These are phyloP conservation scores for Dinochytrium kinnereticum DNA, from an alignment of 371 early-diverging fungal genomes.

Conservation along the genomic window DNA sequence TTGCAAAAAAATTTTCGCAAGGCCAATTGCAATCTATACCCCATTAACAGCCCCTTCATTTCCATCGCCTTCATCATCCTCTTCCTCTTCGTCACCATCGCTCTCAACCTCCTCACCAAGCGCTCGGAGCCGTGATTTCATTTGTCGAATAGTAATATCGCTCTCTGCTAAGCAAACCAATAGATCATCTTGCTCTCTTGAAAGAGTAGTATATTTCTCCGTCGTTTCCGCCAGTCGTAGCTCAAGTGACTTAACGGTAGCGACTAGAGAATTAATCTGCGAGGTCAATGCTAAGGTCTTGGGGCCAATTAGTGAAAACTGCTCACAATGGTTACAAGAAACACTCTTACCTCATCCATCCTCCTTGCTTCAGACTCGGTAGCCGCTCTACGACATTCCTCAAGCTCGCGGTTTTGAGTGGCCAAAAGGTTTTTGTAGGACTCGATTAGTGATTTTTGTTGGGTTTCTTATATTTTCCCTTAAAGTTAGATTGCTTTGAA, in stretches of 20 bases:
- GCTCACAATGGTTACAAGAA: too few species aligned
- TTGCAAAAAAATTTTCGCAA: too few species aligned
- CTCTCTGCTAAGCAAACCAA: slow-evolving; percentile 86
- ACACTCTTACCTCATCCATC: slow-evolving; percentile 5
- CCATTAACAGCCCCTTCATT: neutral
- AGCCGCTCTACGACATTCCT: neutral
- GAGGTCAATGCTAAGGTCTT: neutral
- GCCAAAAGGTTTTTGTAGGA: slow-evolving; percentile 55
- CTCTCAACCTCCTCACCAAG: slow-evolving; percentile 48
- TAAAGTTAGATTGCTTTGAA: neutral
- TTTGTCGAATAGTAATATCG: slow-evolving; percentile 68
- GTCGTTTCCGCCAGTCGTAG: slow-evolving; percentile 12
- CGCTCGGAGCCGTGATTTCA: slow-evolving; percentile 64
- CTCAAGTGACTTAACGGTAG: slow-evolving; percentile 17
- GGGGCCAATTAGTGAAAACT: too few species aligned
- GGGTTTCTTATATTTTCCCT: slow-evolving; percentile 31
- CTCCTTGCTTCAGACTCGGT: slow-evolving; percentile 9
- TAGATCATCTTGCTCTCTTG: slow-evolving; percentile 91
- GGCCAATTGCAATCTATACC: too few species aligned
- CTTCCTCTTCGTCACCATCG: slow-evolving; percentile 42
- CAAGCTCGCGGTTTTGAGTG: slow-evolving; percentile 55
- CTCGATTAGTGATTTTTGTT: slow-evolving; percentile 48
- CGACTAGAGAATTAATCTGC: slow-evolving; percentile 2
- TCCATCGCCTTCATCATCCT: slow-evolving; percentile 20
- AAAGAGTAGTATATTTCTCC: slow-evolving; percentile 53